Evolutionary conservation across 2,329 filamentous ascomycete genomes (phyloP).

Genomic region (Ilyonectria destructans): DNA sequence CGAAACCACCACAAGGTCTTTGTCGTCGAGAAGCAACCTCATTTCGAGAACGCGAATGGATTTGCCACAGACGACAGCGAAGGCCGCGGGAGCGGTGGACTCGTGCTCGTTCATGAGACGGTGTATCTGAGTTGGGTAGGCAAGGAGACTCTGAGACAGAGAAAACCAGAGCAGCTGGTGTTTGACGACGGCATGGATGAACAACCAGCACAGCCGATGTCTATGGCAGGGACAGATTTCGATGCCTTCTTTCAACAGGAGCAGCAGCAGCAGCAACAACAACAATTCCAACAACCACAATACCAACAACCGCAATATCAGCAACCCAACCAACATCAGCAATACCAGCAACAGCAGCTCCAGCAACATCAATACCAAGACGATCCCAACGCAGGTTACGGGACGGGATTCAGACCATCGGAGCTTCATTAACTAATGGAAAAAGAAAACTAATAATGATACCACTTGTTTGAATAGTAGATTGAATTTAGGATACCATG

Average conservation of each 20-base stretch:
- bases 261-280: conserved; percentile 25
- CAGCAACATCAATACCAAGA: conserved; percentile 17
- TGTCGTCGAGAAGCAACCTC: conserved; percentile 54
- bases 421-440: conserved; percentile 9
- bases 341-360: conserved; percentile 31
- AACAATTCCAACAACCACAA: conserved; percentile 9
- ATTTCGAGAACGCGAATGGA: conserved; percentile 52
- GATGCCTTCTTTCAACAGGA: conserved; percentile 42
- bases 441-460: conserved; percentile 23
- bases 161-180: conserved; percentile 25
- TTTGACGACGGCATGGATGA: conserved; percentile 29
- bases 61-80: conserved; percentile 36
- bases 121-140: conserved; percentile 56
- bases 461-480: conserved; percentile 4
- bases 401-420: conserved; percentile 35
- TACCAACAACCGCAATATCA: conserved; percentile 1
- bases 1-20: conserved; percentile 53
- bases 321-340: conserved; percentile 13
- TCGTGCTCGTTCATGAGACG: conserved; percentile 57
- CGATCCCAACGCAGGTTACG: conserved; percentile 32
- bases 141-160: conserved; percentile 46
- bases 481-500: not conserved
- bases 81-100: conserved; percentile 43
- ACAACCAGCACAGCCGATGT: conserved; percentile 15
- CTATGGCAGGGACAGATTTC: conserved; percentile 48